Base-by-base conservation (phyloP, 1,284 basidiomycete genomes). In the Naganishia sp. region DNA sequence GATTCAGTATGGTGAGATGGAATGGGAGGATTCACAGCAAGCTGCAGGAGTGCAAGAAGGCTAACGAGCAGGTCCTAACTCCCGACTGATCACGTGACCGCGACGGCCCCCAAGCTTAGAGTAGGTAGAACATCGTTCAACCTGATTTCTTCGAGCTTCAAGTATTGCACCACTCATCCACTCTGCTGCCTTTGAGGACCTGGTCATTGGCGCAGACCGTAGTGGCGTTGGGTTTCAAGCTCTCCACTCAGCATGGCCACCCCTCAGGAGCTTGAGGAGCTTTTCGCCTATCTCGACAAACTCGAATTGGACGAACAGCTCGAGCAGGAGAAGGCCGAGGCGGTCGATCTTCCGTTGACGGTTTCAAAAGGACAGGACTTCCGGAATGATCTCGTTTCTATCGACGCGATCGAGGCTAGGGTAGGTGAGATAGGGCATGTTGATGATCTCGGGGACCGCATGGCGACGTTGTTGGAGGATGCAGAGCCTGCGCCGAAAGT, bases 221-320 rank as follows among this genome's bases (percentile, higher is more conserved):
- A 13, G 35, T 39, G 2, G 10, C 13, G 10, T 13, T 39, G 35
- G 35, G 10, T 10, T 31, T 21, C 21, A 28, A 21, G 21, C 49
- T 28, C 13, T 25, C 7, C 21, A 3, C 56, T 39, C 13, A 6
- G 10, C 2, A 61, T 61, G 58, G 28, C 58, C 6, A 13, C 32
- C 10, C 31, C 50, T 18, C 18, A 51, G 18, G 58, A 51, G 58
- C 58, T 61, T 46, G 47, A 61, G 11, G 58, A 61, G 35, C 47
- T 61, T 32, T 61, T 61, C 49, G 58, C 58, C 23, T 61, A 42
- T 41, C 46, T 61, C 9, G 58, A 61, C 50, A 46, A 51, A 15
- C 47, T 61, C 35, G 58, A 61, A n/a, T 23, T 61, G 28, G 39
- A 61, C 25, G 58, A 61, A 39, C 47, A 39, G 47, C 0, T 61